Percentiles rank a stretch among this genome's conserved stretches.
Conservation (phyloP, 2,329 filamentous ascomycete species). For the Pyrenochaeta sp. region DNA sequence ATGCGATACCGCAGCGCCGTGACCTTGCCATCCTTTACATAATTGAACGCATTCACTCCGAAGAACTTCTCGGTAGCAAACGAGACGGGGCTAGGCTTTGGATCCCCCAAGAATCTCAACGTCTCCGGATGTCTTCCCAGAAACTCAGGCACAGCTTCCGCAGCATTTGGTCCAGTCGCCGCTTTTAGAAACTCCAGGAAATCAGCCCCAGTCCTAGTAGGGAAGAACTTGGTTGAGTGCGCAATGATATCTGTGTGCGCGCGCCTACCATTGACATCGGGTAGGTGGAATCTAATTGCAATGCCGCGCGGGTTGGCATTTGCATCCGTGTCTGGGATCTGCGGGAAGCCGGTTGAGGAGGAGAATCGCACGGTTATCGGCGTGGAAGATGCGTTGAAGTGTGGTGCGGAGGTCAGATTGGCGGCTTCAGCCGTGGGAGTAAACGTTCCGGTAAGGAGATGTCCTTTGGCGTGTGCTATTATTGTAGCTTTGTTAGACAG, state of each 20-base stretch:
- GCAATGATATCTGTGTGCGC: slow-evolving; percentile 66
- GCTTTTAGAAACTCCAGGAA: slow-evolving; percentile 61
- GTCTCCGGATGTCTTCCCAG: slow-evolving; percentile 59
- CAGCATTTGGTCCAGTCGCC: slow-evolving; percentile 40
- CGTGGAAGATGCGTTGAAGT: slow-evolving; percentile 58
- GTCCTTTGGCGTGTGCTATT: slow-evolving; percentile 64
- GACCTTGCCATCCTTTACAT: slow-evolving; percentile 53
- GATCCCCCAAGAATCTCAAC: slow-evolving; percentile 57
- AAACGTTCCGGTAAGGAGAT: slow-evolving; percentile 63
- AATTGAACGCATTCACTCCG: slow-evolving; percentile 60
- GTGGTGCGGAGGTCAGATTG: slow-evolving; percentile 57
- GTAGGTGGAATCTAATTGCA: slow-evolving; percentile 60
- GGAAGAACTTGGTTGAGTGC: slow-evolving; percentile 63
- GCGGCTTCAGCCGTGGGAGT: slow-evolving; percentile 56
- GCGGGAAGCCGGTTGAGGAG: slow-evolving; percentile 60
- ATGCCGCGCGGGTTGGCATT: slow-evolving; percentile 59
- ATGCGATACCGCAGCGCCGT: slow-evolving; percentile 62
- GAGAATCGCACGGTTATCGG: slow-evolving; percentile 62
- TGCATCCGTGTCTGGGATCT: slow-evolving; percentile 59
- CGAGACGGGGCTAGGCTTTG: slow-evolving; percentile 60
- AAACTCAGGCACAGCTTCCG: slow-evolving; percentile 51
- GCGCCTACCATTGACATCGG: slow-evolving; percentile 47
- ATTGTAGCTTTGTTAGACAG: slow-evolving; percentile 3
- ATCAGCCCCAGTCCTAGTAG: slow-evolving; percentile 61
- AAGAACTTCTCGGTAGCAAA: slow-evolving; percentile 61